Base-by-base conservation (phyloP, 1,139 yeast species). In the Suhomyces terraborum region DNA sequence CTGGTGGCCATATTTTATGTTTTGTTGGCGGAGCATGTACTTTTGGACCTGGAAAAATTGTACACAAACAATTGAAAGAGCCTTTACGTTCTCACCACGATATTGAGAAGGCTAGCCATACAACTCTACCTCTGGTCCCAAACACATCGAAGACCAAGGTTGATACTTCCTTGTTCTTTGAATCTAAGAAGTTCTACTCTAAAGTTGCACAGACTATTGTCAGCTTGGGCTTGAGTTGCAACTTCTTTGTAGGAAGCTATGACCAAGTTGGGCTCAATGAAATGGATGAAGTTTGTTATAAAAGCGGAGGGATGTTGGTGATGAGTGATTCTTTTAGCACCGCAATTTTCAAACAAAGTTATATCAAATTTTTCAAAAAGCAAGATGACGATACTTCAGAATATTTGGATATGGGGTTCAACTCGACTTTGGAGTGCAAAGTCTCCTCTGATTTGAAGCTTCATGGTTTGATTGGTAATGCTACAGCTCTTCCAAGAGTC, bases 221-320 rank as follows among this genome's bases (percentile, higher is more conserved):
- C 3, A 45, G 58, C 8, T 52, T 67, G 47, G 86, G 87, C 0
- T 70, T 79, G 33, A 69, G 82, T 18, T 69, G 82, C 46, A 77
- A 79, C 50, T 60, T 79, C 18, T 80, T 81, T 51, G 71, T 80
- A 41, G 87, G 87, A 14, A 74, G 83, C 20, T 81, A 82, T 56
- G 87, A 82, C 55, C 88, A 82, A 60, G 75, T 80, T 23, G 88
- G 88, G 0, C 62, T 82, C 10, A 76, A 63, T 50, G 88, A 82
- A 55, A 81, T 82, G 87, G 84, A 79, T 45, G 71, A 73, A 29
- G 63, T 80, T 6, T 69, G 80, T 41, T 67, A 73, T 47, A 72
- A 70, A 42, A 79, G 86, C 2, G 88, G 88, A 9, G 88, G 88
- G 29, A 66, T 68, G 3, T 72, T 80, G 5, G 80, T 82, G 1